Conservation (phyloP, 163 green algal species). For the Chlamydomonas reinhardtii region DNA sequence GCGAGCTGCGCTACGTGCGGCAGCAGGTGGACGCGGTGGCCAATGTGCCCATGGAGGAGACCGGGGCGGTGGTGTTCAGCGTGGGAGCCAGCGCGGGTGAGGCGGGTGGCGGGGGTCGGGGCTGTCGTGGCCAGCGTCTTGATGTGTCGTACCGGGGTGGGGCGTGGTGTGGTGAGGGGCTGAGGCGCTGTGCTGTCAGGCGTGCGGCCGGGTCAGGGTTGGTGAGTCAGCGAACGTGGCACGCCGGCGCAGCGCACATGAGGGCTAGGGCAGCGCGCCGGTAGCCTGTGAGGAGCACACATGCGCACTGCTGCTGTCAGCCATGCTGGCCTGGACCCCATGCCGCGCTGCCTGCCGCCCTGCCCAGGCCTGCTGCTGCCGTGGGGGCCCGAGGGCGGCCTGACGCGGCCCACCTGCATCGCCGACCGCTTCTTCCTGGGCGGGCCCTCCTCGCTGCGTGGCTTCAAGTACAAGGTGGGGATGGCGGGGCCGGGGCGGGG, state of each 20-base stretch:
- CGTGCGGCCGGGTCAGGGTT: no score
- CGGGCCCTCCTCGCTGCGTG: conserved; percentile 69
- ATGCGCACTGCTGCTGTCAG: no score
- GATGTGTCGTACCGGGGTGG: no score
- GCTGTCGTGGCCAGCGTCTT: no score
- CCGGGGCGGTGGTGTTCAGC: conserved; percentile 50
- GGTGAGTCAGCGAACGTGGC: no score
- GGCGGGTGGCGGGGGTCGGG: background rate
- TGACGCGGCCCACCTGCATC: conserved; percentile 65
- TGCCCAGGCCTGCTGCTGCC: conserved; percentile 62
- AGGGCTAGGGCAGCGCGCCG: no score
- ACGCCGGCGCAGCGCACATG: no score
- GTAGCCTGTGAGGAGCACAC: no score
- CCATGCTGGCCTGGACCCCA: no score
- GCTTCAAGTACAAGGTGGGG: conserved; percentile 67
- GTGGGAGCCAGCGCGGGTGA: conserved; percentile 35
- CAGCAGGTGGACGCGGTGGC: conserved; percentile 55
- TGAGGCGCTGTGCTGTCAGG: no score
- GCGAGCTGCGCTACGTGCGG: conserved; percentile 48
- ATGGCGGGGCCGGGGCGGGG: no score
- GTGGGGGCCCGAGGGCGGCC: conserved; percentile 32
- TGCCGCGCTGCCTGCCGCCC: no score
- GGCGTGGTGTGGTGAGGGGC: background rate
- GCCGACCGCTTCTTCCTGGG: conserved; percentile 86
- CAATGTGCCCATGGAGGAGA: conserved; percentile 49